Percentiles rank a stretch among this genome's conserved stretches.
Conservation (phyloP, 371 early-diverging fungal genomes). For the Circinella minor region DNA sequence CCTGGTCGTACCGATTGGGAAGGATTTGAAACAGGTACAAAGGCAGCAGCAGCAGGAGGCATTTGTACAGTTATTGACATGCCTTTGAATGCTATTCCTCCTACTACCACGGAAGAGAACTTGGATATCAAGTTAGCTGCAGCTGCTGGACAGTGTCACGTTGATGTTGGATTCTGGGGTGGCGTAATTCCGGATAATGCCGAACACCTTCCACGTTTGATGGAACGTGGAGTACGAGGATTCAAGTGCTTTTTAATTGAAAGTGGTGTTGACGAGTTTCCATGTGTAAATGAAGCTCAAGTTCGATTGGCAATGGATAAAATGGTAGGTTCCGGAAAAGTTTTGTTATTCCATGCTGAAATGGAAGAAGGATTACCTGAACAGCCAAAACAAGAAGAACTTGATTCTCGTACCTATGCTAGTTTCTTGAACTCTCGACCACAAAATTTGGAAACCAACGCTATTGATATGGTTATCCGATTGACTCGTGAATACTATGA, state of each 20-base stretch:
- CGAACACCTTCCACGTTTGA: conserved; percentile 62
- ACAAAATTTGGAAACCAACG: conserved; percentile 68
- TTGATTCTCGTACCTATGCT: conserved; percentile 57
- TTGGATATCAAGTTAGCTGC: conserved; percentile 68
- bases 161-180: conserved; percentile 84
- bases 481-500: conserved; percentile 67
- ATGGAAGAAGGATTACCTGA: conserved; percentile 48
- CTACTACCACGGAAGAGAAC: conserved; percentile 76
- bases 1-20: conserved; percentile 89
- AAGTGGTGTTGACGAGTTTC: conserved; percentile 86
- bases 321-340: conserved; percentile 46
- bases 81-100: conserved; percentile 89
- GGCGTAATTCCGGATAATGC: conserved; percentile 81
- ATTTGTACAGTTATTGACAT: conserved; percentile 82
- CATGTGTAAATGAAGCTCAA: conserved; percentile 75
- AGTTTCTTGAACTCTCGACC: conserved; percentile 79
- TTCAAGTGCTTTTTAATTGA: conserved; percentile 89
- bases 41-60: conserved; percentile 83
- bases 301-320: conserved; percentile 72
- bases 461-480: conserved; percentile 76
- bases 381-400: not conserved
- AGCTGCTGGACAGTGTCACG: conserved; percentile 71
- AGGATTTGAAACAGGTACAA: conserved; percentile 81
- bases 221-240: conserved; percentile 74
- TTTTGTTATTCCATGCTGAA: conserved; percentile 84